Evolutionary conservation across 2,329 filamentous ascomycete species (phyloP).

Genomic region (Aphanoascus verrucosus): DNA sequence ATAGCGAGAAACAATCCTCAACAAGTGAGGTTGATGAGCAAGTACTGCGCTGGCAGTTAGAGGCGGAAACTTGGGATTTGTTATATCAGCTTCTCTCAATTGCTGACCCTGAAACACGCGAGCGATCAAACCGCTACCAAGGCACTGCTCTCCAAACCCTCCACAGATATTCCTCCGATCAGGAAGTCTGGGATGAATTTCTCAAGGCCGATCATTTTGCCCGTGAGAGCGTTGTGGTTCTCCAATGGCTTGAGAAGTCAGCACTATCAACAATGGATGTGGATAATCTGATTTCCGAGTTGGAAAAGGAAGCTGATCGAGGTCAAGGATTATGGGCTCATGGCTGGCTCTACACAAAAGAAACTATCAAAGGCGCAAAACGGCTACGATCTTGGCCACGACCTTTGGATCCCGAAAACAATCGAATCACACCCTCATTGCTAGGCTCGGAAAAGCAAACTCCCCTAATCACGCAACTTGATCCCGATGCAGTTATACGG

Average conservation of each 20-base stretch:
- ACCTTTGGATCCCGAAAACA: constrained; percentile 52
- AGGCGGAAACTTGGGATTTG: constrained; percentile 85
- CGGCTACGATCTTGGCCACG: constrained; percentile 58
- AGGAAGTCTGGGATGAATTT: constrained; percentile 62
- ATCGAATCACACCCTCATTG: constrained; percentile 47
- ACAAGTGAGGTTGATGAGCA: constrained; percentile 24
- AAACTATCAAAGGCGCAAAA: constrained; percentile 83
- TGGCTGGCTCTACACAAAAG: constrained; percentile 86
- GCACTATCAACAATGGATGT: constrained; percentile 59
- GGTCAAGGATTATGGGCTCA: constrained; percentile 68
- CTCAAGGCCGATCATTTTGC: constrained; percentile 61
- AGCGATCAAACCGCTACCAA: constrained; percentile 31
- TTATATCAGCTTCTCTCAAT: constrained; percentile 63
- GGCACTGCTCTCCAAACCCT: constrained; percentile 34
- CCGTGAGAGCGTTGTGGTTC: constrained; percentile 64
- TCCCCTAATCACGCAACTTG: constrained; percentile 70
- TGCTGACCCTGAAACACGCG: constrained; percentile 46
- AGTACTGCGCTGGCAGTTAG: constrained; percentile 62
- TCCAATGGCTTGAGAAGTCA: constrained; percentile 77
- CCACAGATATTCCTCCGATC: constrained; percentile 49
- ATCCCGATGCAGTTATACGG: constrained; percentile 78
- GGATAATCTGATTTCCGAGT: constrained; percentile 62
- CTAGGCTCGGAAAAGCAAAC: constrained; percentile 50
- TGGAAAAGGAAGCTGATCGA: constrained; percentile 64
- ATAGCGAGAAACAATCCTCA: constrained; percentile 17